These are phyloP conservation scores for Lipomyces yamanashiensis DNA, from an alignment of 805 yeast species.

Conservation along the genomic window DNA sequence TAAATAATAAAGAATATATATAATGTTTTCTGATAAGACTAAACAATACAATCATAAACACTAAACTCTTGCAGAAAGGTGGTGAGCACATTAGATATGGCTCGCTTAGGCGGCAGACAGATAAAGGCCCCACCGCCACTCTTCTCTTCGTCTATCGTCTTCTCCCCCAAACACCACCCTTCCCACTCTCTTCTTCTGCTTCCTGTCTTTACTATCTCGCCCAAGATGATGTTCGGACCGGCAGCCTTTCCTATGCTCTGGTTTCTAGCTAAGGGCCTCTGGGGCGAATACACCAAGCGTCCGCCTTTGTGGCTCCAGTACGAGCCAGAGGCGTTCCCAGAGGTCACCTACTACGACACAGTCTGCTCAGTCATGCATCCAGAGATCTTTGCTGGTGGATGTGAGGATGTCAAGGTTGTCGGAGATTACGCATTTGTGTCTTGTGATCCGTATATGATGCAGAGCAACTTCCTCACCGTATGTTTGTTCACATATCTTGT, in stretches of 20 bases:
- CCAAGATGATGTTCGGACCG: constrained; percentile 34
- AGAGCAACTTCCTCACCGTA: constrained; percentile 31
- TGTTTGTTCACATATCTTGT: background rate
- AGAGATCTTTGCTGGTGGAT: constrained; percentile 25
- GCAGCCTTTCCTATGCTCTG: constrained; percentile 33
- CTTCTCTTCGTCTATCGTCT: background rate
- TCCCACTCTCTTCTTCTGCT: background rate
- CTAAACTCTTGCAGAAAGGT: too few species aligned
- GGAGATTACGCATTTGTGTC: constrained; percentile 34
- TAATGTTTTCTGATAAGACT: too few species aligned
- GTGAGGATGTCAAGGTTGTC: constrained; percentile 33
- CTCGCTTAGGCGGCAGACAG: background rate
- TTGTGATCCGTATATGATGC: constrained; percentile 35
- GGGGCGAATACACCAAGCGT: constrained; percentile 35
- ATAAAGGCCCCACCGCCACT: constrained; percentile 1
- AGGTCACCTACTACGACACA: constrained; percentile 27
- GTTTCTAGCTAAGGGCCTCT: constrained; percentile 33
- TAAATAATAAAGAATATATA: too few species aligned
- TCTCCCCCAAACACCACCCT: background rate
- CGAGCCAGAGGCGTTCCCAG: constrained; percentile 35
- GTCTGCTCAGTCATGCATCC: constrained; percentile 28
- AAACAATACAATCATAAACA: too few species aligned
- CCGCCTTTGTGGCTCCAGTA: constrained; percentile 33
- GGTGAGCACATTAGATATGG: background rate
- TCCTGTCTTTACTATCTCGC: background rate